Evolutionary conservation across 108 stramenopile species (phyloP).

Genomic region (Epithemia pelagica): DNA sequence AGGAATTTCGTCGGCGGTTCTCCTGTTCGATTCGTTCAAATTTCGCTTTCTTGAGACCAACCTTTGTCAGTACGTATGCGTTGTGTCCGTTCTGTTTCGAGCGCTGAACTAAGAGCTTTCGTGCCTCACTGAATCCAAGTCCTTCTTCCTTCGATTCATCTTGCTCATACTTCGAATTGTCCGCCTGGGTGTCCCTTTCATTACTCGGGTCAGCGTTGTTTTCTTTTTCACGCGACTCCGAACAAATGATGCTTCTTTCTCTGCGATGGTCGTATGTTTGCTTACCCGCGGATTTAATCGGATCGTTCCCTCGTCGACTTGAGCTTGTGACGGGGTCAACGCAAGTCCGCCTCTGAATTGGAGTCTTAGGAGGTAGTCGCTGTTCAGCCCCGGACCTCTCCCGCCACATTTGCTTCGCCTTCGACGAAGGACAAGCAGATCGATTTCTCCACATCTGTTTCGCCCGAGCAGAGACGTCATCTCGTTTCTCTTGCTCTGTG

Average conservation of each 20-base stretch:
- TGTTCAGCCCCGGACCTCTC: conserved; percentile 13
- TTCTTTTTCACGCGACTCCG: conserved; percentile 1
- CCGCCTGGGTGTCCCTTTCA: background rate
- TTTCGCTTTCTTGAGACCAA: conserved; percentile 23
- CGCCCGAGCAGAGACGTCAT: conserved; percentile 27
- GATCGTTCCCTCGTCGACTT: too few relatives aligned
- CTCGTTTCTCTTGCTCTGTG: conserved; percentile 15
- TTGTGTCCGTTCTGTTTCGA: conserved; percentile 39
- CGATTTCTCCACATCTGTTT: conserved; percentile 23
- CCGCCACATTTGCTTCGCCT: conserved; percentile 26
- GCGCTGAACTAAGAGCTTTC: conserved; percentile 34
- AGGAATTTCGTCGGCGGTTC: conserved; percentile 16
- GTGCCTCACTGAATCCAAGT: conserved; percentile 31
- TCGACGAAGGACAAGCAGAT: conserved; percentile 14
- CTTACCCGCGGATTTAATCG: background rate
- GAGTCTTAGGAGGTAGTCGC: background rate
- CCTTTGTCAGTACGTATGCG: conserved; percentile 36
- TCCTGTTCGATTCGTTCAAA: conserved; percentile 36
- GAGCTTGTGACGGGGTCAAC: background rate
- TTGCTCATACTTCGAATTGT: background rate
- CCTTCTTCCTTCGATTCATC: conserved; percentile 16
- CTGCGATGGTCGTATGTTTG: background rate
- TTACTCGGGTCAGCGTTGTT: background rate
- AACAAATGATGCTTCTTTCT: too few relatives aligned
- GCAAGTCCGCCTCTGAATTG: background rate